Base-by-base conservation (phyloP, 129 eudicot genomes). In the Flaveria ramosissima region DNA sequence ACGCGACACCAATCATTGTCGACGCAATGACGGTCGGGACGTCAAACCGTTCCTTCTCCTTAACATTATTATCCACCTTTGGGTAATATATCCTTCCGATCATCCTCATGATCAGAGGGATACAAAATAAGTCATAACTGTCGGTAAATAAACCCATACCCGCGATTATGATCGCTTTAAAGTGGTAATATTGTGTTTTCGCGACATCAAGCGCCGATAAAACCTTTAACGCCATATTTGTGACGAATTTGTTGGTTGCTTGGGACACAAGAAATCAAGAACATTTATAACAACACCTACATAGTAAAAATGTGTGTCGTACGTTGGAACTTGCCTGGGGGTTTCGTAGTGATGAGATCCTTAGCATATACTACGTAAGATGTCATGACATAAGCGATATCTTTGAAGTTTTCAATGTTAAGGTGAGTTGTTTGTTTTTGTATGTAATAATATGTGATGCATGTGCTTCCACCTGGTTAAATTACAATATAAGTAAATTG, bases 91-190 rank as follows among this genome's bases (percentile, higher is more conserved):
- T 82, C 74, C 83, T 72, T 52, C 83, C 83, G 14, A 87, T 60
- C 66, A 87, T 76, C 13, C 66, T 55, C 84, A 83, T 78, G 80
- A 83, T 66, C 0, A 85, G 84, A 65, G 87, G 84, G 74, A 86
- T 74, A 52, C 86, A 86, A 56, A 86, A 86, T 53, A 86, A 71
- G 52, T 86, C 88, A 72, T 86, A 86, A 16, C 88, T 84, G 21
- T 87, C 91, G 4, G 82, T 81, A 48, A 87, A 87, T 14, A 87
- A 78, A 19, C 91, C 91, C 91, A 87, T 84, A 14, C 88, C 91
- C 10, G 91, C 91, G 30, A 87, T 75, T 20, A 79, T 76, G 16
- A 84, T 87, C 0, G 91, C 91, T 73, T 84, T 87, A 76, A 87
- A 87, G 61, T 84, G 91, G 73, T 84, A 87, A 78, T 72, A 84